These are phyloP conservation scores for Hanseniaspora nectarophila DNA, from an alignment of 805 yeast species.

Conservation along the genomic window DNA sequence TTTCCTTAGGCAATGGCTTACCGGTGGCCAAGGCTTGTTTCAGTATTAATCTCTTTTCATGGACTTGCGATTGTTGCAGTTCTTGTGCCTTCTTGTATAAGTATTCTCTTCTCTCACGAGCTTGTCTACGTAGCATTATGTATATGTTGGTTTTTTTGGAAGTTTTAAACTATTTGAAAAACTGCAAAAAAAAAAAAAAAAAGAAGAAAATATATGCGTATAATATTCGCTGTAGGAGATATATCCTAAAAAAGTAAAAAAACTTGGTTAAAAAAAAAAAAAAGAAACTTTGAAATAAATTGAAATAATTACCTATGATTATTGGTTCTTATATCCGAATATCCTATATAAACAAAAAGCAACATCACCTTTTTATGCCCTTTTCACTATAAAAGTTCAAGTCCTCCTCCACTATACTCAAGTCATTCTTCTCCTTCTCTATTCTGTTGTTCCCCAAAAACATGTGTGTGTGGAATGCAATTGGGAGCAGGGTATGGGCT, in stretches of 20 bases:
- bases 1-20: slow-evolving; percentile 74
- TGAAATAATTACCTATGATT: neutral
- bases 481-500: slow-evolving; percentile 46
- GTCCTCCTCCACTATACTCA: slow-evolving; percentile 9
- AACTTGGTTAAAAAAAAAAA: neutral
- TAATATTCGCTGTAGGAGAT: too few relatives aligned
- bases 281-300: neutral
- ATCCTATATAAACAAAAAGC: too few relatives aligned
- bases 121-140: slow-evolving; percentile 71
- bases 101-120: slow-evolving; percentile 92
- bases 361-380: neutral
- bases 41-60: slow-evolving; percentile 75
- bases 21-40: slow-evolving; percentile 86
- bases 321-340: neutral
- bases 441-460: slow-evolving; percentile 37
- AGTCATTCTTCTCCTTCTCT: neutral
- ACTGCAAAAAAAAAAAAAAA: neutral
- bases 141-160: neutral
- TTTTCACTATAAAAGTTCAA: slow-evolving; percentile 13
- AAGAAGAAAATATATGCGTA: neutral
- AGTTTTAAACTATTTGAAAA: neutral
- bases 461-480: slow-evolving; percentile 51
- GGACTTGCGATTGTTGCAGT: slow-evolving; percentile 74
- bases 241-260: neutral
- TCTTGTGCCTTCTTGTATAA: slow-evolving; percentile 79